Base-by-base conservation (phyloP, 1,139 yeast species). In the Candida labiduridarum region DNA sequence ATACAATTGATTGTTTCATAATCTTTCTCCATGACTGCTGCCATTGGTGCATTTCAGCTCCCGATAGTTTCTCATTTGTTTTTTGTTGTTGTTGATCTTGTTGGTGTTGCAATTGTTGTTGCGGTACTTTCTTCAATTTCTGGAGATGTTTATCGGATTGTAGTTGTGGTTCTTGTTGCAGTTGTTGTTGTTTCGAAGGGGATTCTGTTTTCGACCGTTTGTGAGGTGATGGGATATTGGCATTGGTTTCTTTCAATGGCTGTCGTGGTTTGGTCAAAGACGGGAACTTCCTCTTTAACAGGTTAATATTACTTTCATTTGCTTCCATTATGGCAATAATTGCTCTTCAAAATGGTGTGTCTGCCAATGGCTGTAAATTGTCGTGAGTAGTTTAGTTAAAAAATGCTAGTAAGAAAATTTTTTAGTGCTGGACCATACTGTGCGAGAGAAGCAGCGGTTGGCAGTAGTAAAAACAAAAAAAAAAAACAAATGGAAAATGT, bases 1-100 rank as follows among this genome's bases (percentile, higher is more conserved):
- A 94, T 18, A 90, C 87, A 29, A 82, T 81, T 30, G 92, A 82
- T 50, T 79, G 83, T 44, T 79, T 79, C 88, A 92, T 85, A 56
- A 89, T 88, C 52, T 78, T 77, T 49, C 84, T 76, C 97, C 97
- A 92, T 50, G 86, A 84, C 46, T 76, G 76, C 62, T 89, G 92
- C 98, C 98, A 92, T 57, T 78, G 80, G 48, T 72, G 69, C 48
- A 86, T 66, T 55, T 85, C 89, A 41, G 74, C 80, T 2, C 80
- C 82, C 1, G 70, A 76, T 22, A 76, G 62, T 16, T 79, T 58
- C 35, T 65, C 56, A 14, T 36, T 46, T 1, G 47, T 42, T 35
- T 51, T 51, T 36, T 54, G 51, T 15, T 48, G 50, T 33, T 47
- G 50, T 27, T 49, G 53, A 19, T 19, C 4, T 33, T 49, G 54